These are phyloP conservation scores for Pseudogymnoascus sp. DNA, from an alignment of 2,329 filamentous ascomycete genomes.

Conservation along the genomic window DNA sequence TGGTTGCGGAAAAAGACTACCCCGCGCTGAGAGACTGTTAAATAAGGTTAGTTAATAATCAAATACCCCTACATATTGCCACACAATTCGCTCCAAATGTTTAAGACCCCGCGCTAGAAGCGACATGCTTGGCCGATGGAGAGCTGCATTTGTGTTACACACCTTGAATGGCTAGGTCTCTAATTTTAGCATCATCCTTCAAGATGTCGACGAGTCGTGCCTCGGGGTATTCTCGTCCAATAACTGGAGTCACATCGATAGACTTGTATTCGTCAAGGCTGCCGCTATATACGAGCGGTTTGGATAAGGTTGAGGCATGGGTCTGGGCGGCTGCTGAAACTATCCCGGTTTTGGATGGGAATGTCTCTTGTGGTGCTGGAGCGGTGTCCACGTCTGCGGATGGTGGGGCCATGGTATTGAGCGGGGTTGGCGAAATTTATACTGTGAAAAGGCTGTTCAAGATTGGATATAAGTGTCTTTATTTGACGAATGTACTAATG, in stretches of 20 bases:
- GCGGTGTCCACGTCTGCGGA: slow-evolving; percentile 24
- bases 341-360: slow-evolving; percentile 15
- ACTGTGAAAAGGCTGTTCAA: neutral
- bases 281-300: slow-evolving; percentile 24
- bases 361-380: slow-evolving; percentile 10
- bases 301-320: slow-evolving; percentile 12
- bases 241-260: slow-evolving; percentile 32
- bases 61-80: no score
- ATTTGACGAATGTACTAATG: no score
- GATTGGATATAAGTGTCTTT: neutral
- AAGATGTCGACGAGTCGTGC: slow-evolving; percentile 32
- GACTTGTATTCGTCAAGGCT: slow-evolving; percentile 24
- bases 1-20: slow-evolving; percentile 48
- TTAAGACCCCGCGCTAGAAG: neutral
- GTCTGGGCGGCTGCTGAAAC: slow-evolving; percentile 17
- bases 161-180: slow-evolving; percentile 29
- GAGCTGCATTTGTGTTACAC: neutral
- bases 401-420: slow-evolving; percentile 23
- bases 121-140: neutral
- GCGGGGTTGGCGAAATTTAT: neutral
- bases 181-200: slow-evolving; percentile 27
- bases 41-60: neutral
- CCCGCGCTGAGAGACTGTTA: slow-evolving; percentile 41
- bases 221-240: slow-evolving; percentile 35
- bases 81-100: neutral